Evolutionary conservation across 345 rosid species (phyloP).

Genomic region (Citropsis articulata): DNA sequence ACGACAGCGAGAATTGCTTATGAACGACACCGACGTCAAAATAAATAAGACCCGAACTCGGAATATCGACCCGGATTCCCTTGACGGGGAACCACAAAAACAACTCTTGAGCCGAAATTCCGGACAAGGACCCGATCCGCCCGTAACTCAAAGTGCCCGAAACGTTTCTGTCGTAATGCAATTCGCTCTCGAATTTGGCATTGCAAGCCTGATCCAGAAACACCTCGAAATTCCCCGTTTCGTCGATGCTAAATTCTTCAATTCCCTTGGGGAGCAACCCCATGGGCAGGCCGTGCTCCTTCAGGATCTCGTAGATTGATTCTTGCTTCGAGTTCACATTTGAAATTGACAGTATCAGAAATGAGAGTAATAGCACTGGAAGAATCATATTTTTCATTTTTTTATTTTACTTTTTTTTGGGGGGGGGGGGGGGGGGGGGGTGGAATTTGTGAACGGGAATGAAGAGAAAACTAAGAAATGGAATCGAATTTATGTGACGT

Average conservation of each 20-base stretch:
- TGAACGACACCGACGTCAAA: constrained; percentile 85
- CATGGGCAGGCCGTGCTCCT: constrained; percentile 61
- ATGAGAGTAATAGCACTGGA: constrained; percentile 25
- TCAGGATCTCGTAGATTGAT: constrained; percentile 61
- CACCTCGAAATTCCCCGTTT: constrained; percentile 63
- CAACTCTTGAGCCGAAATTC: constrained; percentile 80
- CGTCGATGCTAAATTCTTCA: constrained; percentile 44
- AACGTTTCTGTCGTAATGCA: constrained; percentile 75
- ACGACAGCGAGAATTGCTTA: constrained; percentile 79
- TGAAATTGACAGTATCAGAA: constrained; percentile 20
- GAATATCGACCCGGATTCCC: constrained; percentile 77
- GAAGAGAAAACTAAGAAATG: background rate
- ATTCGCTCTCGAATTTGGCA: constrained; percentile 79
- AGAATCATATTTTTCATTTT: constrained; percentile 13
- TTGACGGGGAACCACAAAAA: constrained; percentile 91
- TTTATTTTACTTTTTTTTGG: background rate
- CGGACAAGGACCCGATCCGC: constrained; percentile 60
- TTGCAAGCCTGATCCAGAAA: constrained; percentile 76
- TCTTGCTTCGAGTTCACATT: constrained; percentile 16
- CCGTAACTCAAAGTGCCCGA: constrained; percentile 61
- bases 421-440: too few relatives aligned
- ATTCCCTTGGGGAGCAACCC: constrained; percentile 88
- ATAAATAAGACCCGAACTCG: constrained; percentile 82
- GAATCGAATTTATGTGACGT: constrained; percentile 7
- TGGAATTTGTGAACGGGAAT: constrained; percentile 1